phyloP scores from a whole-genome alignment of 176 grass and related monocot species.

The Echinochloa phyllopogon region DNA sequence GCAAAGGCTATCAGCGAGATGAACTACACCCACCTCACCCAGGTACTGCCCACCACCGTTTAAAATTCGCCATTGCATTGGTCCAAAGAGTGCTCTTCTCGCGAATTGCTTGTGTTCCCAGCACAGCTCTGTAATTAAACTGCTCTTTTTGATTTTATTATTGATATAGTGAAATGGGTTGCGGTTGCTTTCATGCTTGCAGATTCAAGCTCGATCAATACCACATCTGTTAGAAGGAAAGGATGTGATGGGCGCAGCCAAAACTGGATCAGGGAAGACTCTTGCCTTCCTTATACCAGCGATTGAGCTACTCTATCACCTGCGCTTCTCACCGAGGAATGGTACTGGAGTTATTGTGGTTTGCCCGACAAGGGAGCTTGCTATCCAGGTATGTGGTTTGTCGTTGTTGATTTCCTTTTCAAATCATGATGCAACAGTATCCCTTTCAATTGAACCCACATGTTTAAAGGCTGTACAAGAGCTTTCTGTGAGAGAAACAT shows the following conservation, averaged over 20 bases:
- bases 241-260: conserved; percentile 82
- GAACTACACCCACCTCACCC: conserved; percentile 73
- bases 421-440: background rate
- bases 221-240: conserved; percentile 66
- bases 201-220: conserved; percentile 90
- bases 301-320: conserved; percentile 62
- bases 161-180: background rate
- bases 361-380: conserved; percentile 83
- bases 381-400: conserved; percentile 64
- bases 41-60: conserved; percentile 29
- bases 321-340: conserved; percentile 61
- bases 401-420: background rate
- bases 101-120: background rate
- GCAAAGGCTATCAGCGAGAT: conserved; percentile 70
- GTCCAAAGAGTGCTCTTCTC: background rate
- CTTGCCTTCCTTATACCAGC: conserved; percentile 82
- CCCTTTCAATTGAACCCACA: background rate
- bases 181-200: conserved; percentile 24
- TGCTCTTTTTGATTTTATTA: background rate
- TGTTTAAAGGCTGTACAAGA: background rate
- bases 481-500: background rate
- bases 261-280: conserved; percentile 78
- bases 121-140: background rate
- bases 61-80: background rate
- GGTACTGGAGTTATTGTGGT: conserved; percentile 73